phyloP scores from a whole-genome alignment of 768 basidiomycete genomes.

The Auriscalpium vulgare region DNA sequence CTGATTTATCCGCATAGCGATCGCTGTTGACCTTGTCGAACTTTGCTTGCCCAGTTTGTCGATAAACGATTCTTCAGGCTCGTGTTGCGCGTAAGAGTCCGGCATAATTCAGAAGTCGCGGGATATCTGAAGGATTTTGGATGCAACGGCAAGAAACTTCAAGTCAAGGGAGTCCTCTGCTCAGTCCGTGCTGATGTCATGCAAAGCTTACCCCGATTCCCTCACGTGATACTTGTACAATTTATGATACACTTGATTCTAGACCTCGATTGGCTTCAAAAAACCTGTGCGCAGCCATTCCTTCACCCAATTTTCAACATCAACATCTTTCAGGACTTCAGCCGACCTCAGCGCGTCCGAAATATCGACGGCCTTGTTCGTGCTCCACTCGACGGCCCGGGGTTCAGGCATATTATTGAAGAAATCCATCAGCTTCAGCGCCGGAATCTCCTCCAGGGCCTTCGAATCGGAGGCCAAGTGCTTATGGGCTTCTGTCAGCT shows the following conservation, averaged over 20 bases:
- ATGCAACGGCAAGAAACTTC: too few relatives aligned
- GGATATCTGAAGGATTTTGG: too few relatives aligned
- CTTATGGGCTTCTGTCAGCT: neutral
- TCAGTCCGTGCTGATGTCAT: too few relatives aligned
- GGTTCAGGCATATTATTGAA: neutral
- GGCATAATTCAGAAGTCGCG: neutral
- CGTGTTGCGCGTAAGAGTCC: slow-evolving; percentile 56
- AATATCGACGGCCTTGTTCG: neutral
- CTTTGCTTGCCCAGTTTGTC: slow-evolving; percentile 84
- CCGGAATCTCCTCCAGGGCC: neutral
- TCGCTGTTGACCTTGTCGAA: slow-evolving; percentile 43
- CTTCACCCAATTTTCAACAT: neutral
- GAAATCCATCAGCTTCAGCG: neutral
- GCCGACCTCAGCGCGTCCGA: neutral
- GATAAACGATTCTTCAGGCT: slow-evolving; percentile 58
- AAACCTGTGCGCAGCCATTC: neutral
- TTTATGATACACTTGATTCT: too few relatives aligned
- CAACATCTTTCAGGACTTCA: neutral
- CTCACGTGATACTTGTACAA: too few relatives aligned
- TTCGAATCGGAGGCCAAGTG: neutral
- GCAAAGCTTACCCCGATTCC: too few relatives aligned
- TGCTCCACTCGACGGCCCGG: neutral
- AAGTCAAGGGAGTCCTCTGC: too few relatives aligned
- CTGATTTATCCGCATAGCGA: neutral
- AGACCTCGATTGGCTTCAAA: too few relatives aligned